Conservation (phyloP, 495 filamentous ascomycete species). For the Penicillium dipodomyicola region DNA sequence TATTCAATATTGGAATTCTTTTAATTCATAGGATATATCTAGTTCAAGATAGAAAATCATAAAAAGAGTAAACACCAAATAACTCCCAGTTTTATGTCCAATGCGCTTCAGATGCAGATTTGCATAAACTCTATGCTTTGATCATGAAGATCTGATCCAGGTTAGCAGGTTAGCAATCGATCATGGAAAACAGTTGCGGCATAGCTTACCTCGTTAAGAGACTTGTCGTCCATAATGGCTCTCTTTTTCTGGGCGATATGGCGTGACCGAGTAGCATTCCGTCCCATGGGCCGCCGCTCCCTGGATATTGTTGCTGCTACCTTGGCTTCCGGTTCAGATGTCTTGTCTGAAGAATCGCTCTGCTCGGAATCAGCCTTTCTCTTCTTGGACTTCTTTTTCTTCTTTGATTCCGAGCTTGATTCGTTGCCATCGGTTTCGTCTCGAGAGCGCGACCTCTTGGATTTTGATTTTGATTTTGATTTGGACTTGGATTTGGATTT, state of each 20-base stretch:
- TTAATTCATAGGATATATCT: conserved; percentile 9
- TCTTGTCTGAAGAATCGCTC: conserved; percentile 9
- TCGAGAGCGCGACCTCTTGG: conserved; percentile 25
- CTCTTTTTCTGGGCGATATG: conserved; percentile 78
- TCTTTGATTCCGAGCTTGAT: conserved; percentile 27
- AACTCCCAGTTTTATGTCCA: conserved; percentile 5
- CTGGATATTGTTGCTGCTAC: conserved; percentile 31
- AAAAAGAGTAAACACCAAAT: conserved; percentile 2
- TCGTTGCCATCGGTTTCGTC: conserved; percentile 16
- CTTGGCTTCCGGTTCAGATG: conserved; percentile 18
- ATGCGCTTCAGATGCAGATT: conserved; percentile 10
- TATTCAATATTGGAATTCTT: not conserved
- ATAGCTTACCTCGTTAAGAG: conserved; percentile 68
- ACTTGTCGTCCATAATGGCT: conserved; percentile 67
- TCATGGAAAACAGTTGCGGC: not conserved
- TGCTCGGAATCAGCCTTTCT: conserved; percentile 46
- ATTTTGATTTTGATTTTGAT: conserved; percentile 23
- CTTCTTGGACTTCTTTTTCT: conserved; percentile 51
- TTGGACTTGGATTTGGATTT: conserved; percentile 21
- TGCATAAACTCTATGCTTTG: conserved; percentile 41
- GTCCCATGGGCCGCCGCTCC: conserved; percentile 47
- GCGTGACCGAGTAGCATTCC: conserved; percentile 63
- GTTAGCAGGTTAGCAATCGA: conserved; percentile 40
- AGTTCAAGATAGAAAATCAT: not conserved
- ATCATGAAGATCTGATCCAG: conserved; percentile 79